Conservation (phyloP, 371 early-diverging fungal genomes). For the Phascolomyces articulosus region DNA sequence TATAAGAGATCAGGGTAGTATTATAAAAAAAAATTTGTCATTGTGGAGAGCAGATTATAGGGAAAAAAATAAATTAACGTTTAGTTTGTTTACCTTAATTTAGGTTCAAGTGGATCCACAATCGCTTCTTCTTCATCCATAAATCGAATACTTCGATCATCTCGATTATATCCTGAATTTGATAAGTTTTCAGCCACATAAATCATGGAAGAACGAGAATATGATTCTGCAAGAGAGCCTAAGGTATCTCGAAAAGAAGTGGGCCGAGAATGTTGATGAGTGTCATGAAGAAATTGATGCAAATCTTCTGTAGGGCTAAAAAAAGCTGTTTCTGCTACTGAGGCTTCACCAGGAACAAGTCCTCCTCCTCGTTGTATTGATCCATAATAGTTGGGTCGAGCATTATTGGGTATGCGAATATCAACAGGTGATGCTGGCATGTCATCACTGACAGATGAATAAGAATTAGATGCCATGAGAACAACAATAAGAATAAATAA, state of each 20-base stretch:
- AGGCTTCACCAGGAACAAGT: not conserved
- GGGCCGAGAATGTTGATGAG: conserved; percentile 8
- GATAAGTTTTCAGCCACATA: conserved; percentile 30
- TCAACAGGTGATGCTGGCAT: conserved; percentile 11
- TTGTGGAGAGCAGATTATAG: too few relatives aligned
- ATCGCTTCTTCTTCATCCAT: conserved; percentile 8
- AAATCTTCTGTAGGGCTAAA: conserved; percentile 11
- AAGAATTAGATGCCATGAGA: not conserved
- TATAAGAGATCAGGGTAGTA: not conserved
- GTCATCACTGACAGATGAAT: conserved; percentile 2
- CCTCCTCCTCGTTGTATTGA: conserved; percentile 14
- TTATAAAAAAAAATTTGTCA: too few relatives aligned
- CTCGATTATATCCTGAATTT: conserved; percentile 11
- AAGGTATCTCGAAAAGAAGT: conserved; percentile 12
- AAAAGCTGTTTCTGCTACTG: conserved; percentile 4
- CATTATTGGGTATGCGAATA: conserved; percentile 34
- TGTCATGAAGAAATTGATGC: not conserved
- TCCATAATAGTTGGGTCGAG: conserved; percentile 23
- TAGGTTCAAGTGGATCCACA: conserved; percentile 5
- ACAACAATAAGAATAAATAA: not conserved
- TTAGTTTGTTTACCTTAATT: not conserved
- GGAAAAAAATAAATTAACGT: too few relatives aligned
- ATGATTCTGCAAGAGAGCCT: conserved; percentile 23
- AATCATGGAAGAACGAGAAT: conserved; percentile 23
- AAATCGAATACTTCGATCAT: not conserved